Base-by-base conservation (phyloP, 192 early-diverging fungal genomes). In the Funneliformis mosseae region DNA sequence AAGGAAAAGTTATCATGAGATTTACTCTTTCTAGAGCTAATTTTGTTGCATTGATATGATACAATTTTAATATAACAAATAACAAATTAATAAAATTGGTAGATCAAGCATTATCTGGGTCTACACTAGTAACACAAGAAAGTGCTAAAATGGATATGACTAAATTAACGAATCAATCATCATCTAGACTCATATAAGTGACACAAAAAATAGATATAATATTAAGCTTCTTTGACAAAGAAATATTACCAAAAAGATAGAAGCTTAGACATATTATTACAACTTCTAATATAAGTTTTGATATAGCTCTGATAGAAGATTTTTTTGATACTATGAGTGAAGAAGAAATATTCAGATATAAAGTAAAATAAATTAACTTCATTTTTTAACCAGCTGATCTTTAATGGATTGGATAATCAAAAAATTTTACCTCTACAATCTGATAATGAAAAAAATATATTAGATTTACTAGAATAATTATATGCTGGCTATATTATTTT, bases 321-420 rank as follows among this genome's bases (percentile, higher is more conserved):
- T 66, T 66, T 66, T 66, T 66, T 66, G 63, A 66, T 66, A 66
- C 63, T 66, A 66, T 66, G 63, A 66, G 9, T 14, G 63, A 66
- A 66, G 63, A 66, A 66, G 63, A 66, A 66, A 66, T 66, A 66
- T 66, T 66, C 25, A 66, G 12, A 66, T 66, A 66, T 66, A 66
- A 66, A 66, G 12, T 7, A 66, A 66, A 66, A 14, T 0, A 14
- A 66, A 66, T 28, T 66, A 66, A 66, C 63, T 12, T 23, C n/a
- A 66, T 66, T 66, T 66, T 66, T 66, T 66, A 66, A 23, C 63
- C 63, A 66, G 63, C 63, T 23, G 4, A 66, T 66, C 63, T 66
- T 66, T 66, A 66, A 66, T 14, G 63, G 4, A 50, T 16, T 50
- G 48, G 10, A 66, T 11, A 5, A 12, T 14, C n/a, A 66, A 66